A percentile compares a stretch with the other conserved stretches of the same genome.
These are phyloP conservation scores for Podospora australis DNA, from an alignment of 495 filamentous ascomycete species.

Conservation along the genomic window DNA sequence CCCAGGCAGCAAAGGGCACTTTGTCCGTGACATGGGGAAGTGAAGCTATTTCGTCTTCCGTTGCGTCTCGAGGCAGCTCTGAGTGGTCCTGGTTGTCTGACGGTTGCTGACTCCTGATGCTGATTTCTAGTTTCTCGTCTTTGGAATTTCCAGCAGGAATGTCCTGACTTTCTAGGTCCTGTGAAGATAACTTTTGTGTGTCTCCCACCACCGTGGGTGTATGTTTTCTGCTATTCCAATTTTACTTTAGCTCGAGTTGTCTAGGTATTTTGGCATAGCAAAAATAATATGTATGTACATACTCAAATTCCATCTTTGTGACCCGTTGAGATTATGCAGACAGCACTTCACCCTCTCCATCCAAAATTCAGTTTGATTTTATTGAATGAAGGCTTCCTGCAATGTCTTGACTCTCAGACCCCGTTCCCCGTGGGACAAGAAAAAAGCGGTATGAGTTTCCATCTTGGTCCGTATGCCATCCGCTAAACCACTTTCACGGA, in stretches of 20 bases:
- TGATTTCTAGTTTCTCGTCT: neutral
- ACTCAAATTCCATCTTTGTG: constrained; percentile 2
- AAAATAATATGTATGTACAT: neutral
- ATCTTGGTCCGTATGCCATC: too few relatives aligned
- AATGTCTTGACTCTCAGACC: too few relatives aligned
- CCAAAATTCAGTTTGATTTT: too few relatives aligned
- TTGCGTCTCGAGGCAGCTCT: constrained; percentile 11
- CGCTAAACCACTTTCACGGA: too few relatives aligned
- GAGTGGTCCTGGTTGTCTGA: neutral
- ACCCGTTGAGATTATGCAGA: too few relatives aligned
- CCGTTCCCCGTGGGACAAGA: too few relatives aligned
- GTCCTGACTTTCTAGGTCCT: neutral
- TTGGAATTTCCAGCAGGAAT: neutral
- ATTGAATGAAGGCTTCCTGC: too few relatives aligned
- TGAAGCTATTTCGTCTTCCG: constrained; percentile 13
- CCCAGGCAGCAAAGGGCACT: constrained; percentile 18
- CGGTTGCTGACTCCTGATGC: neutral
- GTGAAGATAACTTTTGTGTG: neutral
- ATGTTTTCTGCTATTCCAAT: neutral
- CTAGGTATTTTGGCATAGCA: neutral
- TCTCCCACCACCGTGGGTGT: neutral
- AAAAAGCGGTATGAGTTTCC: too few relatives aligned
- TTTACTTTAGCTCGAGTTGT: neutral
- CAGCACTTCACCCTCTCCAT: too few relatives aligned
- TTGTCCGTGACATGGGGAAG: constrained; percentile 15